A percentile compares a stretch with the other conserved stretches of the same genome.
phyloP scores from a whole-genome alignment of 2,329 filamentous ascomycete species.

The Trichophyton mentagrophytes region DNA sequence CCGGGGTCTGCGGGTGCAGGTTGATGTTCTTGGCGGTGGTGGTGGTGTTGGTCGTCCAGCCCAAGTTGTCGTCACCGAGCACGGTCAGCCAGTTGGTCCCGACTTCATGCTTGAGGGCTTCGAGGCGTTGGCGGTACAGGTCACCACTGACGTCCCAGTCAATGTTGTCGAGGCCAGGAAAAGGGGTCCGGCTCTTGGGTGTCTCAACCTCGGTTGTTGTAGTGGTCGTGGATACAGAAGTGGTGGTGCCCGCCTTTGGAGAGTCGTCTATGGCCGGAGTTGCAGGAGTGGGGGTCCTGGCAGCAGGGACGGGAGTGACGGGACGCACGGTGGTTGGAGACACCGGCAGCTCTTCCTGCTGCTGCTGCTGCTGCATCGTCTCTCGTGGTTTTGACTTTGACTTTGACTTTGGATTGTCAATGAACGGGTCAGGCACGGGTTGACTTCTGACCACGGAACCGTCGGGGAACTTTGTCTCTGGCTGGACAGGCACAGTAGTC shows the following conservation, averaged over 20 bases:
- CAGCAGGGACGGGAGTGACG: not conserved
- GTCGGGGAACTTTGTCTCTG: not conserved
- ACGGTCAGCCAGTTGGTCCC: constrained; percentile 79
- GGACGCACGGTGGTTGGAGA: not conserved
- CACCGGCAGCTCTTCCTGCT: not conserved
- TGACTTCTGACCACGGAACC: not conserved
- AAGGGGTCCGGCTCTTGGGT: constrained; percentile 13
- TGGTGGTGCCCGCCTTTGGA: not conserved
- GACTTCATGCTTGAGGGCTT: constrained; percentile 70
- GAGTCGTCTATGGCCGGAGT: not conserved
- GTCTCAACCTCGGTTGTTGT: constrained; percentile 1
- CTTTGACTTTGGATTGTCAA: not conserved
- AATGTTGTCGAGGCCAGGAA: constrained; percentile 17
- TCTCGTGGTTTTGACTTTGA: not conserved
- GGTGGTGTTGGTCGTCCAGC: constrained; percentile 30
- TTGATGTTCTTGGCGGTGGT: constrained; percentile 19
- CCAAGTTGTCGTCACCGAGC: constrained; percentile 56
- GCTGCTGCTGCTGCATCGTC: not conserved
- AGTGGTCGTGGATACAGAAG: not conserved
- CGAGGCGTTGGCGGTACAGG: constrained; percentile 75
- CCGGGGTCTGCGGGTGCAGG: constrained; percentile 19
- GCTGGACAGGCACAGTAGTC: not conserved
- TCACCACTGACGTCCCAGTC: constrained; percentile 48
- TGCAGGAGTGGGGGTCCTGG: not conserved
- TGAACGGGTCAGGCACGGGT: not conserved